A percentile compares a stretch with the other conserved stretches of the same genome.
Evolutionary conservation across 805 yeast species (phyloP).

Genomic region (Wickerhamiella australiensis): DNA sequence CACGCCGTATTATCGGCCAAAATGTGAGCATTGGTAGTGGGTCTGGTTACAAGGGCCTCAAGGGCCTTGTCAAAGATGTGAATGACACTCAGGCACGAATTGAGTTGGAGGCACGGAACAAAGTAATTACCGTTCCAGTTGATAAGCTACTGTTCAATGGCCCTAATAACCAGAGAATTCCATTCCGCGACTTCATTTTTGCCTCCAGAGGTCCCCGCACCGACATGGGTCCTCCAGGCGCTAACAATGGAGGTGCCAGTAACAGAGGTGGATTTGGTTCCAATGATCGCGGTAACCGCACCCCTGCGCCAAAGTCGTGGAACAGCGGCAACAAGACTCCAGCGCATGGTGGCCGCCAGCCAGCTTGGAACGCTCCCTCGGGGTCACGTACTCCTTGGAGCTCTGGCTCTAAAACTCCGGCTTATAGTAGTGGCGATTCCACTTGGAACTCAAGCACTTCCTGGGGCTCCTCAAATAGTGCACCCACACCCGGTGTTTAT

Average conservation of each 20-base stretch:
- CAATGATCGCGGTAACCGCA: constrained; percentile 13
- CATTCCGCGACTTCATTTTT: constrained; percentile 62
- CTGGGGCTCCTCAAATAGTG: constrained; percentile 34
- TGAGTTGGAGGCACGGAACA: constrained; percentile 85
- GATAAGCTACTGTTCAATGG: constrained; percentile 62
- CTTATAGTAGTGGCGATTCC: constrained; percentile 27
- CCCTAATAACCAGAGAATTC: constrained; percentile 41
- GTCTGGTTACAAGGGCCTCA: constrained; percentile 85
- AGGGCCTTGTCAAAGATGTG: constrained; percentile 87
- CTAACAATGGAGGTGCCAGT: not conserved
- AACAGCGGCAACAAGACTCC: constrained; percentile 29
- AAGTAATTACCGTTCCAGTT: constrained; percentile 74
- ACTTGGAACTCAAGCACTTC: constrained; percentile 36
- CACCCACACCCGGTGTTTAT: constrained; percentile 33
- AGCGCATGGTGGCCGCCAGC: constrained; percentile 24
- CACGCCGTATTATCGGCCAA: constrained; percentile 49
- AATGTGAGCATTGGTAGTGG: constrained; percentile 78
- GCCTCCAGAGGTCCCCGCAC: constrained; percentile 12
- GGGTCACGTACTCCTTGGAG: constrained; percentile 28
- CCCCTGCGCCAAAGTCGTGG: constrained; percentile 20
- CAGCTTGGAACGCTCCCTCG: constrained; percentile 25
- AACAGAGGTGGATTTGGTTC: constrained; percentile 8
- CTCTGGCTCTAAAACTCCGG: constrained; percentile 34
- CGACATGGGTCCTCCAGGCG: constrained; percentile 25
- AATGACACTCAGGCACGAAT: constrained; percentile 85